A percentile compares a stretch with the other conserved stretches of the same genome.
These are phyloP conservation scores for Coprinopsis sp. DNA, from an alignment of 768 basidiomycete species.

Conservation along the genomic window DNA sequence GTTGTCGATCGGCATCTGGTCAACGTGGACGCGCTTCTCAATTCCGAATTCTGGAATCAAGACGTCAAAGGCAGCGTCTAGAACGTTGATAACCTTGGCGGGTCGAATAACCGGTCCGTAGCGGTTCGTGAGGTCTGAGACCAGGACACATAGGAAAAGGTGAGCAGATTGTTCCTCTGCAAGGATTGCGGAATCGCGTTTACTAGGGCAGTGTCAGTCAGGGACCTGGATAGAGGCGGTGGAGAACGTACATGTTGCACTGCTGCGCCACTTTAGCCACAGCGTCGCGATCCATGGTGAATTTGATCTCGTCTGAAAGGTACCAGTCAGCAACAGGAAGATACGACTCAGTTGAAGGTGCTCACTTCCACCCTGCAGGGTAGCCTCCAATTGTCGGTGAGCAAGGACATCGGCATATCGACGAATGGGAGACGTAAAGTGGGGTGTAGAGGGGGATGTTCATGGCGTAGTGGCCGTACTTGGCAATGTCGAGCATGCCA, in stretches of 20 bases:
- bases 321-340: slow-evolving; percentile 8
- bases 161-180: slow-evolving; percentile 97
- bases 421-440: slow-evolving; percentile 90
- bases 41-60: slow-evolving; percentile 96
- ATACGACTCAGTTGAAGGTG: no score
- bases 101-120: slow-evolving; percentile 95
- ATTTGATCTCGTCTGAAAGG: slow-evolving; percentile 68
- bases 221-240: neutral
- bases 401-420: slow-evolving; percentile 93
- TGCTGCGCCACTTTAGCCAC: slow-evolving; percentile 98
- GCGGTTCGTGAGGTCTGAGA: slow-evolving; percentile 88
- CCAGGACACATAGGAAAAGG: slow-evolving; percentile 90
- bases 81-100: slow-evolving; percentile 91
- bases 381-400: slow-evolving; percentile 92
- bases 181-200: slow-evolving; percentile 84
- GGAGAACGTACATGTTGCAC: slow-evolving; percentile 79
- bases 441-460: slow-evolving; percentile 89
- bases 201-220: slow-evolving; percentile 38
- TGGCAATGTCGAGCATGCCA: slow-evolving; percentile 98
- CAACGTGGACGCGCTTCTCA: slow-evolving; percentile 97
- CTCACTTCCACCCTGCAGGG: slow-evolving; percentile 61
- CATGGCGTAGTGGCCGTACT: slow-evolving; percentile 91
- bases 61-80: slow-evolving; percentile 98
- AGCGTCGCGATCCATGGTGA: slow-evolving; percentile 96
- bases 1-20: slow-evolving; percentile 99